phyloP scores from a whole-genome alignment of 805 yeast genomes.

The Candida nitratophila region DNA sequence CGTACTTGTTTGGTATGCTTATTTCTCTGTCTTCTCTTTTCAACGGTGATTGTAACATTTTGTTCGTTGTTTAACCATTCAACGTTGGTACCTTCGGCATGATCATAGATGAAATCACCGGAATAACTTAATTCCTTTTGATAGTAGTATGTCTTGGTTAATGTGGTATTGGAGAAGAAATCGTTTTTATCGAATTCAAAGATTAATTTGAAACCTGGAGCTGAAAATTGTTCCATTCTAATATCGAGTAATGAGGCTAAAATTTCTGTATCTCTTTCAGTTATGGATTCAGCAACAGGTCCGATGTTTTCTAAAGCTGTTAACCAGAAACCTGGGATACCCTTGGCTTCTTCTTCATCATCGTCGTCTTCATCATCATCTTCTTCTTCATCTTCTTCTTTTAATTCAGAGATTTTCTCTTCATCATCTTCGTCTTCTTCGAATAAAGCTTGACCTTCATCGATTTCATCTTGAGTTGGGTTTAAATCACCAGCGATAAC shows the following conservation, averaged over 20 bases:
- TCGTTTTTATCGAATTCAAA: slow-evolving; percentile 77
- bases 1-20: slow-evolving; percentile 94
- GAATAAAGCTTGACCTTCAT: slow-evolving; percentile 66
- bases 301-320: slow-evolving; percentile 87
- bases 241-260: slow-evolving; percentile 62
- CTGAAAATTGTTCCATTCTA: slow-evolving; percentile 67
- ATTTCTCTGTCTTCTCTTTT: slow-evolving; percentile 95
- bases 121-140: slow-evolving; percentile 90
- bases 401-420: slow-evolving; percentile 34
- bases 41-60: slow-evolving; percentile 81
- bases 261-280: slow-evolving; percentile 86
- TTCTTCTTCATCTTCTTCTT: slow-evolving; percentile 24
- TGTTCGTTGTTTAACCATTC: slow-evolving; percentile 75
- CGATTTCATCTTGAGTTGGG: slow-evolving; percentile 75
- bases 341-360: slow-evolving; percentile 37
- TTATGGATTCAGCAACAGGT: slow-evolving; percentile 73
- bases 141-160: slow-evolving; percentile 86
- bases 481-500: slow-evolving; percentile 67
- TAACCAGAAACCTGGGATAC: slow-evolving; percentile 94
- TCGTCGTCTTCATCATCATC: slow-evolving; percentile 24
- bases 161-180: slow-evolving; percentile 62
- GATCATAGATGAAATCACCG: slow-evolving; percentile 95
- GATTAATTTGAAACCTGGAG: slow-evolving; percentile 83
- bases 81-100: slow-evolving; percentile 86
- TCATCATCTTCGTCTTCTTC: slow-evolving; percentile 34